Evolutionary conservation across 179 eudicot genomes (phyloP).

Genomic region (Drosera spatulata): DNA sequence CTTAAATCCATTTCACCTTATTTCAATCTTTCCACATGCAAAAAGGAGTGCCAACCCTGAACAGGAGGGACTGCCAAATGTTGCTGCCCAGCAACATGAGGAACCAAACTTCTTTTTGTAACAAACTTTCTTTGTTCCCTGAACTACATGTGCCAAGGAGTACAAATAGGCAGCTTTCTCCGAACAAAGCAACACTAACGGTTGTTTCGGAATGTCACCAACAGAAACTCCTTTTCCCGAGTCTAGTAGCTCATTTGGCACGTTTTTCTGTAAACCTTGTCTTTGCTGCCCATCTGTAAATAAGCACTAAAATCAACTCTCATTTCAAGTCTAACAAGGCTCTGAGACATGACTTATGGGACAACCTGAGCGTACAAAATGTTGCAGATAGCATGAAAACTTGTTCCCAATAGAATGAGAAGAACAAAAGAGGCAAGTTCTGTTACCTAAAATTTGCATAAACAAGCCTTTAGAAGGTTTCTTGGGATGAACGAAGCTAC

Average conservation of each 20-base stretch:
- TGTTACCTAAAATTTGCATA: conserved; percentile 67
- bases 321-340: neutral
- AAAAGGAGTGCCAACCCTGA: conserved; percentile 68
- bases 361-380: too few species aligned
- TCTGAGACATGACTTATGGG: neutral
- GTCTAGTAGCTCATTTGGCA: conserved; percentile 16
- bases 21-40: conserved; percentile 67
- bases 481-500: conserved; percentile 56
- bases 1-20: conserved; percentile 34
- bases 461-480: conserved; percentile 72
- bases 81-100: conserved; percentile 82
- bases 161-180: conserved; percentile 81
- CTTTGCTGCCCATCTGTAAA: conserved; percentile 31
- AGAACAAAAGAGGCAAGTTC: neutral
- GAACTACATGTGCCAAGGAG: conserved; percentile 56
- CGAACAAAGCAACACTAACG: conserved; percentile 53
- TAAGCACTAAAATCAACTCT: neutral
- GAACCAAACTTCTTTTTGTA: conserved; percentile 76
- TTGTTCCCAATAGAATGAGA: neutral
- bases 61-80: conserved; percentile 34
- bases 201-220: conserved; percentile 39
- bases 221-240: conserved; percentile 19
- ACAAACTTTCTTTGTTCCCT: conserved; percentile 82
- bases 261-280: conserved; percentile 13
- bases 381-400: too few species aligned